Conservation (phyloP, 331 rosid genomes). For the Quercus phellos region DNA sequence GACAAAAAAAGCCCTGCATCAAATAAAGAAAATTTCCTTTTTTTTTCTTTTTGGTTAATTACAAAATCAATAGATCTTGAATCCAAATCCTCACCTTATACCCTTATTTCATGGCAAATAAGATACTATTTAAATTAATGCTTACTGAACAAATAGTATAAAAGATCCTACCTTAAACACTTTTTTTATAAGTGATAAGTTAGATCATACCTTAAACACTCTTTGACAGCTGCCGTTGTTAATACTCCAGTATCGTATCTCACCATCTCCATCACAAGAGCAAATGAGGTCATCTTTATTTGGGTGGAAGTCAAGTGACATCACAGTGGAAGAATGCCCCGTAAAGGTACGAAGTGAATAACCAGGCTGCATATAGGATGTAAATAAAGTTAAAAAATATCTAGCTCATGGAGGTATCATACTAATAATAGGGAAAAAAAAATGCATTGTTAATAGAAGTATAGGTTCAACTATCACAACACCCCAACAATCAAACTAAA, state of each 20-base stretch:
- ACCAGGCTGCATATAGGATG: conserved; percentile 58
- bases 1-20: neutral
- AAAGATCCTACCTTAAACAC: conserved; percentile 61
- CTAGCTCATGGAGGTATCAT: conserved; percentile 13
- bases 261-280: conserved; percentile 93
- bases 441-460: neutral
- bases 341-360: conserved; percentile 83
- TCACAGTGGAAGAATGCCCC: conserved; percentile 75
- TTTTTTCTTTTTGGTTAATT: neutral
- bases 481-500: conserved; percentile 12
- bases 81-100: neutral
- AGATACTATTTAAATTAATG: neutral
- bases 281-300: conserved; percentile 83
- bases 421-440: neutral
- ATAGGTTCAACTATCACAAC: neutral
- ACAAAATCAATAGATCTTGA: neutral
- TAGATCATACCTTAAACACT: conserved; percentile 64
- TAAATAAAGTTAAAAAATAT: conserved; percentile 2
- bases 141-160: neutral
- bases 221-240: conserved; percentile 68
- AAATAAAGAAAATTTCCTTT: neutral
- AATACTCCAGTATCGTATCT: conserved; percentile 93
- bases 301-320: conserved; percentile 96
- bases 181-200: neutral
- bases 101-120: neutral